A percentile compares a stretch with the other conserved stretches of the same genome.
Evolutionary conservation across 768 basidiomycete species (phyloP).

Genomic region (Collybiopsis luxurians): DNA sequence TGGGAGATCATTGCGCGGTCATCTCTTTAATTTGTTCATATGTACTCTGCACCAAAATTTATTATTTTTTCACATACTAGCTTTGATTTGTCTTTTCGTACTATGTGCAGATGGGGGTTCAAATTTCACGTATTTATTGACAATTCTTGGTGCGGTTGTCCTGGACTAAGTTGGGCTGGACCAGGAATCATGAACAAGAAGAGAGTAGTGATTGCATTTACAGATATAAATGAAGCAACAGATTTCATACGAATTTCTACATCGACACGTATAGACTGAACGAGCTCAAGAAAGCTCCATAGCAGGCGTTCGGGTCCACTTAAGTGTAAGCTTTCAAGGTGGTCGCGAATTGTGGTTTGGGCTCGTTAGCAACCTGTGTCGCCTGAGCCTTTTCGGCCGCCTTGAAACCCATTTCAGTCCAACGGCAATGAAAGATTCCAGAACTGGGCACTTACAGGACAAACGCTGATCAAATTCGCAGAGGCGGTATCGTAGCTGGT

Average conservation of each 20-base stretch:
- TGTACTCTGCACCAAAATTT: constrained; percentile 1
- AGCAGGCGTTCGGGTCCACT: background rate
- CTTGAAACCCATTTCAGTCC: background rate
- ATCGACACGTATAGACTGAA: too few relatives aligned
- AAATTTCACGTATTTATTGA: background rate
- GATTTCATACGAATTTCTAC: too few relatives aligned
- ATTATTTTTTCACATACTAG: constrained; percentile 3
- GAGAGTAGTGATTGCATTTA: too few relatives aligned
- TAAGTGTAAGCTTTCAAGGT: background rate
- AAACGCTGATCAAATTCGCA: background rate
- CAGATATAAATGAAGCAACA: too few relatives aligned
- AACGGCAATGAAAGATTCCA: background rate
- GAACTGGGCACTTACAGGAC: background rate
- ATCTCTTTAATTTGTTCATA: background rate
- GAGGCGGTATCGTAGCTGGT: background rate
- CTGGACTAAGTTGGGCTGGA: too few relatives aligned
- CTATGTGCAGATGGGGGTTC: background rate
- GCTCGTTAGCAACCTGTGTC: background rate
- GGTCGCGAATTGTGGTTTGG: background rate
- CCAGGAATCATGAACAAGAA: background rate
- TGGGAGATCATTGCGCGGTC: background rate
- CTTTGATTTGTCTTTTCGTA: constrained; percentile 2
- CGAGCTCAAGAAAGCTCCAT: background rate
- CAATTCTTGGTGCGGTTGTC: too few relatives aligned
- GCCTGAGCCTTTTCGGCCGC: background rate